A percentile compares a stretch with the other conserved stretches of the same genome.
phyloP scores from a whole-genome alignment of 257 asterid genomes.

The Vinca minor region DNA sequence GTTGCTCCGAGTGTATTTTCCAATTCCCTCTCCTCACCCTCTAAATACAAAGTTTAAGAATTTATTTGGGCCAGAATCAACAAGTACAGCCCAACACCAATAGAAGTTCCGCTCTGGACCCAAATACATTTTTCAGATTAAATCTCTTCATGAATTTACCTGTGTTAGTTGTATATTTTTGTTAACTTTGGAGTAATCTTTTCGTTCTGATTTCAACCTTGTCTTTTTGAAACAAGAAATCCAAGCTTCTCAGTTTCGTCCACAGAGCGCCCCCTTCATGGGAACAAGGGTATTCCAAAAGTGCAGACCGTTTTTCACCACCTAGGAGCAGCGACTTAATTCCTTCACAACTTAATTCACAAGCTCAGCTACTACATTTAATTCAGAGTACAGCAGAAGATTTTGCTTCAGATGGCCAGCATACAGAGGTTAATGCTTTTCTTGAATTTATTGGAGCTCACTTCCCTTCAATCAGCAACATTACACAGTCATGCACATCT shows the following conservation, averaged over 20 bases:
- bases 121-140: no score
- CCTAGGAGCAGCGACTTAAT: constrained; percentile 21
- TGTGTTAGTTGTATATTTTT: no score
- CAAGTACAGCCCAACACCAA: no score
- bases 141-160: no score
- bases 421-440: constrained; percentile 55
- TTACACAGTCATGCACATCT: constrained; percentile 33
- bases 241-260: constrained; percentile 72
- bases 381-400: constrained; percentile 60
- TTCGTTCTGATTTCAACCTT: constrained; percentile 14
- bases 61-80: no score
- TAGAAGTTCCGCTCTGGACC: no score
- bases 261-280: constrained; percentile 66
- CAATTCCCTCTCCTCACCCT: no score
- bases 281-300: constrained; percentile 46
- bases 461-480: constrained; percentile 54
- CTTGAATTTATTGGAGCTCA: constrained; percentile 46
- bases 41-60: no score
- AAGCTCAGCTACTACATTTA: constrained; percentile 43
- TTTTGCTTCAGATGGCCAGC: constrained; percentile 52
- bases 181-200: no score
- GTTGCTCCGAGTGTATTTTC: no score
- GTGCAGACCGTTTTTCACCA: constrained; percentile 24
- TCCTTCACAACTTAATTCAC: constrained; percentile 27
- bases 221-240: constrained; percentile 56